A percentile compares a stretch with the other conserved stretches of the same genome.
Evolutionary conservation across 1,139 yeast genomes (phyloP).

Genomic region (Hemisphaericaspora subhashii): DNA sequence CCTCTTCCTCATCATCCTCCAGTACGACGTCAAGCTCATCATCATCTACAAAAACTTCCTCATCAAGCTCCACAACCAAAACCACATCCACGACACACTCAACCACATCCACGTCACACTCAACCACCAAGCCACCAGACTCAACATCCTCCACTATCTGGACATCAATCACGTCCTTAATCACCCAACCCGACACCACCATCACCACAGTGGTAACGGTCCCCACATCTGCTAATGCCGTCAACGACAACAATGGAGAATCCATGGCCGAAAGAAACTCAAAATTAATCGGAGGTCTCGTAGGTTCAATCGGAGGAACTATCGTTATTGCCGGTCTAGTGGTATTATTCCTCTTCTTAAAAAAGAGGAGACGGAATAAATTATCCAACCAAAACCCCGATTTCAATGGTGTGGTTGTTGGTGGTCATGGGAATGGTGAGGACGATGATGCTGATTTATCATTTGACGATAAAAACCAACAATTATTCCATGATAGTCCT

Average conservation of each 20-base stretch:
- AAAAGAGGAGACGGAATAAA: conserved; percentile 27
- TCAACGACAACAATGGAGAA: conserved; percentile 9
- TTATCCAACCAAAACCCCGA: conserved; percentile 48
- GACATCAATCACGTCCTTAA: conserved; percentile 13
- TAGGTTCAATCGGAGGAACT: conserved; percentile 50
- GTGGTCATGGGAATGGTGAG: conserved; percentile 7
- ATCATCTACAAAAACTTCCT: conserved; percentile 3
- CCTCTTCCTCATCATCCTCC: conserved; percentile 10
- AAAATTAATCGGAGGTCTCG: conserved; percentile 47
- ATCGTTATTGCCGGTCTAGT: conserved; percentile 42
- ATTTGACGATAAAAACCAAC: conserved; percentile 13
- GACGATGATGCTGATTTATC: conserved; percentile 14
- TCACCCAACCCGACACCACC: conserved; percentile 34
- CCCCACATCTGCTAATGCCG: conserved; percentile 31
- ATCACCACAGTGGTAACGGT: conserved; percentile 43
- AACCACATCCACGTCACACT: not conserved
- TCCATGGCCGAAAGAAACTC: conserved; percentile 29
- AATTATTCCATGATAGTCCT: conserved; percentile 14
- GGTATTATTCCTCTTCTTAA: conserved; percentile 37
- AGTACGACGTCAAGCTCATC: conserved; percentile 4
- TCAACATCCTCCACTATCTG: not conserved
- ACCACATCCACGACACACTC: not conserved
- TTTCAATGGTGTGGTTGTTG: conserved; percentile 31
- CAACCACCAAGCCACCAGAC: not conserved
- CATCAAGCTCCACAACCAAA: conserved; percentile 3